These are phyloP conservation scores for Rhizophagus sp. DNA, from an alignment of 192 early-diverging fungal genomes.

Conservation along the genomic window DNA sequence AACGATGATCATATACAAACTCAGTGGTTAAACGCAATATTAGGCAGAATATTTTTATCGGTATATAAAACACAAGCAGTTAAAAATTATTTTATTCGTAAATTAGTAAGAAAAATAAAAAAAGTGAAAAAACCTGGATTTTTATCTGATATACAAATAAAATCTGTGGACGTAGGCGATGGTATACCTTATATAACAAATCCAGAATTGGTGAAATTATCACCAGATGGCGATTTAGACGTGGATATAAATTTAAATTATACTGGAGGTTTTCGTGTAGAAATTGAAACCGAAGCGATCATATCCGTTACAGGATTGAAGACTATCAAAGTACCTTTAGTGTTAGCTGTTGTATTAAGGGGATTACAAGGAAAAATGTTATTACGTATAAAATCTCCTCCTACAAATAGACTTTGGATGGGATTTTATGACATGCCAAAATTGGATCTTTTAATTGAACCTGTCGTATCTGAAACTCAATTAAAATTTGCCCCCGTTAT, in stretches of 20 bases:
- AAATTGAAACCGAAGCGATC: constrained; percentile 66
- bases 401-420: constrained; percentile 87
- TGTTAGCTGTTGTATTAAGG: constrained; percentile 76
- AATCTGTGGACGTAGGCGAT: constrained; percentile 77
- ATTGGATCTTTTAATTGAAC: constrained; percentile 75
- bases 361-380: constrained; percentile 76
- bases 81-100: constrained; percentile 64
- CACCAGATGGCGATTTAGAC: constrained; percentile 67
- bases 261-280: constrained; percentile 72
- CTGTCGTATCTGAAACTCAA: constrained; percentile 84
- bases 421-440: constrained; percentile 83
- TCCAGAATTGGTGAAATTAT: constrained; percentile 68
- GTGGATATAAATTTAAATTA: constrained; percentile 84
- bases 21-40: constrained; percentile 81
- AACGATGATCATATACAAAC: constrained; percentile 51
- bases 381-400: constrained; percentile 77
- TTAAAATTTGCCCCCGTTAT: constrained; percentile 77
- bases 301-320: constrained; percentile 40
- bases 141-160: constrained; percentile 79
- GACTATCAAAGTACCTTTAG: constrained; percentile 72
- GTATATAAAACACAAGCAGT: constrained; percentile 66
- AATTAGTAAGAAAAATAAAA: constrained; percentile 65
- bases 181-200: constrained; percentile 79
- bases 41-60: constrained; percentile 80
- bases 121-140: constrained; percentile 71